Evolutionary conservation across 2,329 filamentous ascomycete species (phyloP).

Genomic region (Cadophora malorum): DNA sequence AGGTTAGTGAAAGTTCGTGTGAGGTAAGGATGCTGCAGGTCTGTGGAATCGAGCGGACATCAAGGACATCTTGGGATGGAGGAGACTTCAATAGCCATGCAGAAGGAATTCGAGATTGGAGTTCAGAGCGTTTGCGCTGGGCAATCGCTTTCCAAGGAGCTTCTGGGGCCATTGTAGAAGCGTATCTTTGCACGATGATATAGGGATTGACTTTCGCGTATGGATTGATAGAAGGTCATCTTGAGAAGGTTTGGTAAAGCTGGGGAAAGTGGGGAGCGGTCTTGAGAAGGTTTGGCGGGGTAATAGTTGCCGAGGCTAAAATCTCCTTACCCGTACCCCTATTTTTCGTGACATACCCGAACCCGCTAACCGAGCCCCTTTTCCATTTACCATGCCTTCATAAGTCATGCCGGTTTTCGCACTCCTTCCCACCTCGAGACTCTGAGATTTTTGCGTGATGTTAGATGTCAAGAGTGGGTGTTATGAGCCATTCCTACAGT

Average conservation of each 20-base stretch:
- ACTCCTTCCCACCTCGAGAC: not conserved
- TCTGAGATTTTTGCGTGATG: too few species aligned
- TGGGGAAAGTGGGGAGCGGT: conserved; percentile 11
- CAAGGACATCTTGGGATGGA: conserved; percentile 31
- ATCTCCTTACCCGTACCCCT: not conserved
- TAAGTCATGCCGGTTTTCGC: not conserved
- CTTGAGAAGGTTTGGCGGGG: conserved; percentile 11
- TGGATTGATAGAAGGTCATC: not conserved
- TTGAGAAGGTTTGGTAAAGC: not conserved
- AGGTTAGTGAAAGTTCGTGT: conserved; percentile 42
- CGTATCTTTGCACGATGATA: not conserved
- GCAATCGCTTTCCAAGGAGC: conserved; percentile 38
- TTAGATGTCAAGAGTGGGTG: too few species aligned
- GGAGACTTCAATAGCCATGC: conserved; percentile 39
- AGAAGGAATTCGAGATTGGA: conserved; percentile 39
- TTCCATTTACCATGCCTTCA: not conserved
- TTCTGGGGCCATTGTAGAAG: conserved; percentile 29
- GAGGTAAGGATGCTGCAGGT: conserved; percentile 38
- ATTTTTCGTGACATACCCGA: not conserved
- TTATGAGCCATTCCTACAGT: too few species aligned
- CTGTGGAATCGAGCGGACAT: conserved; percentile 38
- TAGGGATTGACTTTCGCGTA: not conserved
- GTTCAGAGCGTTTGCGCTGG: conserved; percentile 39
- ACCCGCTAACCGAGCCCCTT: not conserved
- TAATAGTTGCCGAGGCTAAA: conserved; percentile 14